Evolutionary conservation across 257 asterid species (phyloP), one percentile per base, ranked within the genome.

Genomic region (Marsdenia floribunda): DNA sequence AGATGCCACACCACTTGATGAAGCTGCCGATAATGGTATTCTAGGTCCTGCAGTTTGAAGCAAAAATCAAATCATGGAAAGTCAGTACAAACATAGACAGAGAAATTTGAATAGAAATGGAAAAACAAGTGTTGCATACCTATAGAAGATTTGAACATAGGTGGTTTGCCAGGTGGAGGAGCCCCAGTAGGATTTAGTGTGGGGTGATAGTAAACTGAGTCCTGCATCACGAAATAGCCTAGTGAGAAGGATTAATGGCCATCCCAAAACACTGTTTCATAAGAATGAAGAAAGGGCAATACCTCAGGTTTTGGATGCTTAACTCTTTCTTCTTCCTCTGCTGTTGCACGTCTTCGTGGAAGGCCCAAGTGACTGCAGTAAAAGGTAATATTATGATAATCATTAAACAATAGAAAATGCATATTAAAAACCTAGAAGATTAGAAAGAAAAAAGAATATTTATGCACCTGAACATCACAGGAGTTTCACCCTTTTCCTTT

Each of bases 141-240:
- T 80, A 94, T 83, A 37, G 97, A 90, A 67, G 99, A 91, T 80
- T 95, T 95, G 77, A 88, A 95, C 99, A 95, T 90, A 57, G 96
- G 99, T 79, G 96, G 96, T 78, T 95, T 95, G 71, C 99, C 99
- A 63, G 98, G 99, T 21, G 99, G 99, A 47, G 99, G 99, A 73
- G 98, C 98, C 73, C 99, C 99, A 72, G 98, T 88, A 77, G 99
- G 99, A 86, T 95, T 95, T 69, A 92, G 86, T 19, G 97, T 95
- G 16, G 98, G 99, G 85, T 95, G 99, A 82, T 87, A 92, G 79
- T 95, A 95, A 69, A 95, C 99, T 0, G 99, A 95, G 84, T 95
- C 99, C 98, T 95, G 88, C 90, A 82, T 33, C 77, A 79, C 71
- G 35, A 75, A 64, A 70, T 54, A 44, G 77, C 79, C 74, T 69